Base-by-base conservation (phyloP, 2,329 filamentous ascomycete species). In the Nectriaceae sp. region DNA sequence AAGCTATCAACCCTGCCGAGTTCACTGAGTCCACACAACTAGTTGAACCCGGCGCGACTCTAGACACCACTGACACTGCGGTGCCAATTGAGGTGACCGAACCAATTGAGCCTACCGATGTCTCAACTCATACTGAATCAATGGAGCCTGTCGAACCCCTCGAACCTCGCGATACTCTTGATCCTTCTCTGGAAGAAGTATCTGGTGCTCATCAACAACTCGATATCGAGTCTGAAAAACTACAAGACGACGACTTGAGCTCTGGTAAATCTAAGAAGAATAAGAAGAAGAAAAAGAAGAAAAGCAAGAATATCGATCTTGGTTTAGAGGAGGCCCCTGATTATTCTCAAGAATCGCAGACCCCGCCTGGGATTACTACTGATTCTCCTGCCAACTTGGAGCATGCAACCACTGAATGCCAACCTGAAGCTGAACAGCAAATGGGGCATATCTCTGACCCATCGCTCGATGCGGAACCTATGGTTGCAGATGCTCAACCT, bases 181-280 rank as follows among this genome's bases (percentile, higher is more conserved):
- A 44, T 13, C 11, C 11, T 13, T 11, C 24, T 15, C 13, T 33
- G 4, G 33, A 4, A n/a, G 4, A 26, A 11, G 26, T 13, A 24
- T 20, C 37, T 41, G 6, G n/a, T n/a, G n/a, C n/a, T n/a, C n/a
- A n/a, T n/a, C n/a, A n/a, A n/a, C n/a, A n/a, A n/a, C n/a, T n/a
- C n/a, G n/a, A n/a, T n/a, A n/a, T n/a, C n/a, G n/a, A n/a, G n/a
- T n/a, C n/a, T n/a, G n/a, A n/a, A n/a, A n/a, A n/a, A n/a, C n/a
- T 37, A 18, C 42, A 40, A 5, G 46, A 36, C 10, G 37, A 35
- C 5, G 46, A 42, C 4, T 26, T 21, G 45, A 46, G 39, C 19
- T 33, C 33, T 26, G 43, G 59, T 37, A 51, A 53, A 40, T 57
- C 55, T 24, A 58, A 57, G 44, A 60, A 65, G 46, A 62, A 65